Percentiles rank a stretch among this genome's conserved stretches.
Evolutionary conservation across 805 yeast genomes (phyloP).

Genomic region (Wickerhamiella kazuoi): DNA sequence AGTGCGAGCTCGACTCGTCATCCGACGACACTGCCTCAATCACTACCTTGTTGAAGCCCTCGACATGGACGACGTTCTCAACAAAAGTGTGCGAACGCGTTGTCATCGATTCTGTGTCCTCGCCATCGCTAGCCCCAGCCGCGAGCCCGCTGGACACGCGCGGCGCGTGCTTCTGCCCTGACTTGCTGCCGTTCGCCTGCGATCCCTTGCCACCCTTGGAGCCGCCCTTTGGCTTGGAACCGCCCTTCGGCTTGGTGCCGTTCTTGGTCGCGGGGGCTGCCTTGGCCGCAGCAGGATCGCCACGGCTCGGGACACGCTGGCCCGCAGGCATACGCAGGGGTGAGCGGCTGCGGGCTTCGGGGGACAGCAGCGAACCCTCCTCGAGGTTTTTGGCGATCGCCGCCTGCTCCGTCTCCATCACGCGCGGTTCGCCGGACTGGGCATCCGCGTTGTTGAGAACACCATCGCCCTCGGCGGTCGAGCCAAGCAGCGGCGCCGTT

Average conservation of each 20-base stretch:
- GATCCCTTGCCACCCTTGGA: neutral
- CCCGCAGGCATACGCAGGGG: neutral
- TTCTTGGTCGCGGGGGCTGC: neutral
- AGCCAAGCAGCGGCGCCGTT: neutral
- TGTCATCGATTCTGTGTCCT: neutral
- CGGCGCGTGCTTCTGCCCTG: neutral
- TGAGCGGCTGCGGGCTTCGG: neutral
- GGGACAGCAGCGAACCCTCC: neutral
- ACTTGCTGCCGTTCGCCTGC: neutral
- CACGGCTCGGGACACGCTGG: neutral
- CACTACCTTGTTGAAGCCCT: constrained; percentile 73
- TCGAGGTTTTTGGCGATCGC: constrained; percentile 9
- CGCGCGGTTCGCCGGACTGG: constrained; percentile 1
- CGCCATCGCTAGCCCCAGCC: neutral
- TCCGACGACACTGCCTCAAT: constrained; percentile 34
- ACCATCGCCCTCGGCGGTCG: neutral
- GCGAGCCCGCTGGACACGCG: no score
- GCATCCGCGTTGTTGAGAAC: constrained; percentile 2
- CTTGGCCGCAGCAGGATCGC: neutral
- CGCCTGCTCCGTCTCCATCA: constrained; percentile 9
- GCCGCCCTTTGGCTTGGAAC: neutral
- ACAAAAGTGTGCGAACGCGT: constrained; percentile 34
- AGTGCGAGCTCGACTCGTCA: neutral
- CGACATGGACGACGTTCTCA: constrained; percentile 66
- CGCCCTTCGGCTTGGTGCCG: neutral